Conservation (phyloP, 179 eudicot species). For the Drosera spatulata region DNA sequence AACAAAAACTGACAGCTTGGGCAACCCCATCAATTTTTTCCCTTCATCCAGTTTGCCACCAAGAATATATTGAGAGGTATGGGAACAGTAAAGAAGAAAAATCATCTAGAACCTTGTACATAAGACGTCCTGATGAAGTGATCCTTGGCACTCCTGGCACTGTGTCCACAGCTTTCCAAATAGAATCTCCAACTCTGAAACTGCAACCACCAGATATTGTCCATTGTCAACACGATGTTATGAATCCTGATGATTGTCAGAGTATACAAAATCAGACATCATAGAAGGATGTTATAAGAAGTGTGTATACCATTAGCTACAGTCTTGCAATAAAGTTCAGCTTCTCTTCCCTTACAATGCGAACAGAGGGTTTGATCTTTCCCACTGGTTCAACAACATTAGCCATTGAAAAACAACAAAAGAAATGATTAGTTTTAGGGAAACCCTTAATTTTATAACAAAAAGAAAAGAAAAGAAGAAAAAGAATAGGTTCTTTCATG, state of each 20-base stretch:
- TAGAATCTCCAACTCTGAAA: slow-evolving; percentile 80
- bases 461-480: too few relatives aligned
- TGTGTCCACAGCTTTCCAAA: slow-evolving; percentile 98
- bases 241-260: neutral
- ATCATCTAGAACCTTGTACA: slow-evolving; percentile 67
- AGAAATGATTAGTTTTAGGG: too few relatives aligned
- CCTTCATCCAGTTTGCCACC: too few relatives aligned
- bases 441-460: too few relatives aligned
- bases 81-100: slow-evolving; percentile 1
- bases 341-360: slow-evolving; percentile 98
- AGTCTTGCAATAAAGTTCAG: slow-evolving; percentile 93
- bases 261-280: neutral
- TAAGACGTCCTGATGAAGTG: slow-evolving; percentile 96
- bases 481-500: too few relatives aligned
- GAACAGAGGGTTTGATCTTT: slow-evolving; percentile 69
- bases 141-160: slow-evolving; percentile 99
- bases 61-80: neutral
- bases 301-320: slow-evolving; percentile 58
- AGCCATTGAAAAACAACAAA: neutral
- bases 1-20: too few relatives aligned
- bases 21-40: too few relatives aligned
- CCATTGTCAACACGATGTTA: slow-evolving; percentile 4
- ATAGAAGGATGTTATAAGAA: neutral
- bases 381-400: slow-evolving; percentile 28
- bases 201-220: slow-evolving; percentile 27